phyloP scores from a whole-genome alignment of 1,284 basidiomycete species.

The Ceratobasidium sp. region DNA sequence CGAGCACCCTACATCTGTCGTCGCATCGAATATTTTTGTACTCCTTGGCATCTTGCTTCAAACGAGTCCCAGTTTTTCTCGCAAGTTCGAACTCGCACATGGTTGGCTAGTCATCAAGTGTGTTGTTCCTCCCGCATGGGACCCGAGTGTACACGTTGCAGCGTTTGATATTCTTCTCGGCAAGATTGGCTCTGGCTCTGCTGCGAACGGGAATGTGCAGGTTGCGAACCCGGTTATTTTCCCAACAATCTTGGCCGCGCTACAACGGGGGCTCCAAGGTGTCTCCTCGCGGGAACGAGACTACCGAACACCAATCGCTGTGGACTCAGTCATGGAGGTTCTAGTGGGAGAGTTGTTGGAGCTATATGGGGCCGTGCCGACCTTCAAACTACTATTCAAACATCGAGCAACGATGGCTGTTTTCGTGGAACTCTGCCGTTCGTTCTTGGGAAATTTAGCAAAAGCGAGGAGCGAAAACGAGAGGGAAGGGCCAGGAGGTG shows the following conservation, averaged over 20 bases:
- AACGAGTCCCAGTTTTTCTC: slow-evolving; percentile 48
- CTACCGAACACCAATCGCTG: neutral
- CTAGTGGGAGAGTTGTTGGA: slow-evolving; percentile 74
- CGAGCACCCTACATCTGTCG: slow-evolving; percentile 67
- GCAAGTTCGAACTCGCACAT: slow-evolving; percentile 78
- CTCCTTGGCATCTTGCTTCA: slow-evolving; percentile 64
- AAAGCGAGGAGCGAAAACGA: neutral
- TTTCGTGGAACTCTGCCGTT: slow-evolving; percentile 71
- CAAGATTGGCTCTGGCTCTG: slow-evolving; percentile 47
- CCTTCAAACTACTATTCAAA: slow-evolving; percentile 76
- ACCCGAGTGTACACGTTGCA: slow-evolving; percentile 68
- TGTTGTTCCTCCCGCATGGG: slow-evolving; percentile 74
- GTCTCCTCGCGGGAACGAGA: slow-evolving; percentile 11
- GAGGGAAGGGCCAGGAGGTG: neutral
- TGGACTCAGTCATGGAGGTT: slow-evolving; percentile 64
- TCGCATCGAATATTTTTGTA: slow-evolving; percentile 69
- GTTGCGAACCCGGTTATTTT: slow-evolving; percentile 73
- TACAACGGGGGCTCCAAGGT: slow-evolving; percentile 58
- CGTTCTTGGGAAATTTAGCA: slow-evolving; percentile 60
- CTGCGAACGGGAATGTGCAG: slow-evolving; percentile 45
- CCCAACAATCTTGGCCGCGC: slow-evolving; percentile 71
- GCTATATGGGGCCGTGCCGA: slow-evolving; percentile 67
- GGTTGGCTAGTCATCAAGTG: slow-evolving; percentile 77
- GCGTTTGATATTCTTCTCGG: slow-evolving; percentile 75
- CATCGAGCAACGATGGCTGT: slow-evolving; percentile 72